phyloP scores from a whole-genome alignment of 1,284 basidiomycete genomes.

The Cystobasidiaceae sp. region DNA sequence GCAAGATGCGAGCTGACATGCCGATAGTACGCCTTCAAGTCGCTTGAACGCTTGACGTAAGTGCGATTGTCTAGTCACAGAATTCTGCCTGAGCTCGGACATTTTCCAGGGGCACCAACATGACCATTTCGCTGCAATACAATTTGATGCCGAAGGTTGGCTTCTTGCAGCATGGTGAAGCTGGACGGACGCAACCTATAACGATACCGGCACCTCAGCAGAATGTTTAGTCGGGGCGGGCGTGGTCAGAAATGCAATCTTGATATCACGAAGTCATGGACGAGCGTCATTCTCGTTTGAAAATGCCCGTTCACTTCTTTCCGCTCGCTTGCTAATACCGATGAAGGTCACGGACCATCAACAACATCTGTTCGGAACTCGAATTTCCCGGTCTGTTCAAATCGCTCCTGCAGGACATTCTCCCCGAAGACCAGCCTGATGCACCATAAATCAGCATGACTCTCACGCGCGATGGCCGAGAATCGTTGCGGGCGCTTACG shows the following conservation, averaged over 20 bases:
- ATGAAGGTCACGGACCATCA: neutral
- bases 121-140: constrained; percentile 74
- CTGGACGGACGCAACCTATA: constrained; percentile 22
- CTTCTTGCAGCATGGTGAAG: constrained; percentile 52
- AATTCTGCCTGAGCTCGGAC: neutral
- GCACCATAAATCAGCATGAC: no score
- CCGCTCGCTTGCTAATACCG: no score
- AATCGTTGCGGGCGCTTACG: constrained; percentile 17
- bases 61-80: constrained; percentile 44
- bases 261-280: no score
- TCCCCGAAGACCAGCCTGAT: constrained; percentile 35
- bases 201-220: constrained; percentile 23
- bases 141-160: constrained; percentile 88
- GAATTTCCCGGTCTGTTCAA: constrained; percentile 37
- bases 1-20: no score
- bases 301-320: no score
- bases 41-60: constrained; percentile 69
- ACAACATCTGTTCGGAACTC: constrained; percentile 31
- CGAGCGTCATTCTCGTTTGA: no score
- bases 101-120: constrained; percentile 56
- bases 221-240: neutral
- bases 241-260: no score
- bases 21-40: constrained; percentile 63
- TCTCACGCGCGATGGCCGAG: no score
- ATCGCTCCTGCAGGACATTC: constrained; percentile 36